Conservation (phyloP, 2,329 filamentous ascomycete species). For the Myriosclerotinia scirpicola region DNA sequence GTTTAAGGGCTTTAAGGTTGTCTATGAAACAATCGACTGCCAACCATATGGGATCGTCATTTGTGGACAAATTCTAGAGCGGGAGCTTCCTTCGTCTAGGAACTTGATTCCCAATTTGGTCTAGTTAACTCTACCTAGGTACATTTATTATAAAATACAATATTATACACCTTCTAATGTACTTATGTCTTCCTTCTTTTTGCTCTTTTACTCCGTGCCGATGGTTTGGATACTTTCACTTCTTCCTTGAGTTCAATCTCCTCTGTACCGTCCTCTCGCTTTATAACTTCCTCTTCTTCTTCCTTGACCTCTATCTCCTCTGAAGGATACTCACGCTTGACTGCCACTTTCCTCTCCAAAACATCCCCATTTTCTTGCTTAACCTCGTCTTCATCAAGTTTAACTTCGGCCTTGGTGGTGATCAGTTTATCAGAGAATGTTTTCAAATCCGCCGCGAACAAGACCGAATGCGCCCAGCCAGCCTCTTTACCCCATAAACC, state of each 20-base stretch:
- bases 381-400: slow-evolving; percentile 45
- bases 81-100: neutral
- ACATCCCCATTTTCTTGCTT: slow-evolving; percentile 37
- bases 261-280: slow-evolving; percentile 1
- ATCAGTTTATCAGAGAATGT: slow-evolving; percentile 68
- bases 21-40: neutral
- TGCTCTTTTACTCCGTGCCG: slow-evolving; percentile 32
- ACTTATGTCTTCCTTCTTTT: slow-evolving; percentile 34
- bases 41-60: neutral
- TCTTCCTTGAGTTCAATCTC: slow-evolving; percentile 27
- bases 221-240: slow-evolving; percentile 31
- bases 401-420: slow-evolving; percentile 49
- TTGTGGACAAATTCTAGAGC: neutral
- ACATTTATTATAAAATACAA: slow-evolving; percentile 7
- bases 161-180: slow-evolving; percentile 1
- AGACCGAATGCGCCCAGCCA: slow-evolving; percentile 95
- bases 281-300: slow-evolving; percentile 3
- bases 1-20: neutral
- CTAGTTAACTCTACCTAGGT: neutral
- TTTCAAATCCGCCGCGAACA: slow-evolving; percentile 90
- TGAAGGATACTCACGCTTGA: slow-evolving; percentile 33
- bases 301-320: slow-evolving; percentile 29
- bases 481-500: slow-evolving; percentile 88
- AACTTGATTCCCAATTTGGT: neutral
- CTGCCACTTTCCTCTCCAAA: slow-evolving; percentile 30